Base-by-base conservation (phyloP, 2,329 filamentous ascomycete genomes). In the Pyricularia sp. region DNA sequence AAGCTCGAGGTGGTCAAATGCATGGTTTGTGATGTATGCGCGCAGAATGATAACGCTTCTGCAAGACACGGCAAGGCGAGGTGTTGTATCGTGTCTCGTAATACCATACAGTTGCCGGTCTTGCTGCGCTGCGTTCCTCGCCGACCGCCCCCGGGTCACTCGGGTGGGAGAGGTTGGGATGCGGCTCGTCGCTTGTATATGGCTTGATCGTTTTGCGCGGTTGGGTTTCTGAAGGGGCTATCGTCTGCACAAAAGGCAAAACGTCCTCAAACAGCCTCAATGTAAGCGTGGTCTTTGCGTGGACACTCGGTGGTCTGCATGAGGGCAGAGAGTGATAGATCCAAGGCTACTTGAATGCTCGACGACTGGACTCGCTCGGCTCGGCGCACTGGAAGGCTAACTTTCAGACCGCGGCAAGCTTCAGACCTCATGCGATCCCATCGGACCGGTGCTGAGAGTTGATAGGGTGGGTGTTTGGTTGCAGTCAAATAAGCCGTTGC, bases 251-350 rank as follows among this genome's bases (percentile, higher is more conserved):
- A 64, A 67, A 42, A 50, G 42, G 20, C 67, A 63, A n/a, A n/a
- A 31, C 61, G 64, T 64, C 5, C 71, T 71, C 65, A 70, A 70
- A 55, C 71, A 68, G 14, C 69, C 69, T 73, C 63, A 71, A 72
- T 50, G 68, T 70, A 58, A 36, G 36, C 33, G 71, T 72, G 70
- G 70, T 73, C 65, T 10, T 28, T 28, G 9, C 14, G 23, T 23
- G 26, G 59, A 23, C 14, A 7, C 17, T 17, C 25, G 59, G 17
- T n/a, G 42, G 59, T 63, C 59, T 63, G 59, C 59, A 63, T 63
- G 59, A 28, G 59, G 59, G 25, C n/a, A 28, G 23, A 17, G 59
- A 63, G 25, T 10, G 59, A 63, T 4, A 30, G 14, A 63, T 70
- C 72, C 26, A 70, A 68, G 59, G 14, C 25, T 63, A 28, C 42